Evolutionary conservation across 345 rosid species (phyloP).

Genomic region (Noccaea bulbosa): DNA sequence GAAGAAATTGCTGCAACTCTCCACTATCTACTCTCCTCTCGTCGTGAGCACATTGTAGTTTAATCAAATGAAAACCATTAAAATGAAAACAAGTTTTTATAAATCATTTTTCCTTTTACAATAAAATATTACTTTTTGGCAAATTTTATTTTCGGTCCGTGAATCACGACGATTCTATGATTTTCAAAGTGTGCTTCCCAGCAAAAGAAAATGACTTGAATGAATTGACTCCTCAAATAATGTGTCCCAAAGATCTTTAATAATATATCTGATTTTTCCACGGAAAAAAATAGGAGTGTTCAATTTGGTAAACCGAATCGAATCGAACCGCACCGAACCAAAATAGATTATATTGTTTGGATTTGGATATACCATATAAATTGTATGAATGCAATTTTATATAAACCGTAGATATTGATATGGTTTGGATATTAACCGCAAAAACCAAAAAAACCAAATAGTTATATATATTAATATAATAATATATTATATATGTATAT

Average conservation of each 20-base stretch:
- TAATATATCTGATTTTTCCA: neutral
- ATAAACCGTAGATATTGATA: no score
- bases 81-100: neutral
- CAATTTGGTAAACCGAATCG: no score
- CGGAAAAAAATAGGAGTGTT: no score
- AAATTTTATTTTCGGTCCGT: neutral
- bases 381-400: no score
- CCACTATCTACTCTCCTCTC: neutral
- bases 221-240: neutral
- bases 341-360: no score
- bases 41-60: neutral
- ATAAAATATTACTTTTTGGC: neutral
- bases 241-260: neutral
- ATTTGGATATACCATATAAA: no score
- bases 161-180: neutral
- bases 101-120: neutral
- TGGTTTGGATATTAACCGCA: no score
- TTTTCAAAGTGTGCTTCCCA: slow-evolving; percentile 13
- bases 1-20: slow-evolving; percentile 34
- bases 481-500: no score
- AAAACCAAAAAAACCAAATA: no score
- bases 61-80: neutral
- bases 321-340: no score
- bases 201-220: slow-evolving; percentile 9
- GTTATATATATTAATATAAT: no score